phyloP scores from a whole-genome alignment of 495 filamentous ascomycete genomes.

The Evernia prunastri region DNA sequence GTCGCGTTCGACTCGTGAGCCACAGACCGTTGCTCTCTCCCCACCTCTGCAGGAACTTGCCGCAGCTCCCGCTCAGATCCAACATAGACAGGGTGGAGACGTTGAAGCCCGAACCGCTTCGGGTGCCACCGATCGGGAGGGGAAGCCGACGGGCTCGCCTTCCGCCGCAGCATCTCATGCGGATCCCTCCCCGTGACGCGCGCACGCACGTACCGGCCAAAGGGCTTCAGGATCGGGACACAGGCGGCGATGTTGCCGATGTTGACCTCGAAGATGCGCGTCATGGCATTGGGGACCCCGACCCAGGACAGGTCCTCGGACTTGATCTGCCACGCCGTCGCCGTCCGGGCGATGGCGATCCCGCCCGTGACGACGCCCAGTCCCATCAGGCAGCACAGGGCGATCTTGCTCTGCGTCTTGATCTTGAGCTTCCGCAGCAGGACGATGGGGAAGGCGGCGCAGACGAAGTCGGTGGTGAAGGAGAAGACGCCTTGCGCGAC shows the following conservation, averaged over 20 bases:
- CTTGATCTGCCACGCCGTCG: constrained; percentile 13
- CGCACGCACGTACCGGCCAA: constrained; percentile 13
- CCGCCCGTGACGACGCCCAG: constrained; percentile 37
- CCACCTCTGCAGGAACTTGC: not conserved
- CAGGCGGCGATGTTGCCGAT: constrained; percentile 22
- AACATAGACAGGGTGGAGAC: not conserved
- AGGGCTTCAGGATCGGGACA: constrained; percentile 19
- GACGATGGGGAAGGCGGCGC: constrained; percentile 40
- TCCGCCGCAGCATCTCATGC: constrained; percentile 12
- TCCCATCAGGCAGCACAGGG: constrained; percentile 43
- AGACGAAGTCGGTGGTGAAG: constrained; percentile 41
- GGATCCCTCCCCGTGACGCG: constrained; percentile 8
- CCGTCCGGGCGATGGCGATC: constrained; percentile 18
- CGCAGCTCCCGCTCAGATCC: not conserved
- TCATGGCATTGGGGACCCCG: constrained; percentile 14
- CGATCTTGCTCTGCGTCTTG: constrained; percentile 39
- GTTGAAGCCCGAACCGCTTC: not conserved
- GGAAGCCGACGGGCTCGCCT: not conserved
- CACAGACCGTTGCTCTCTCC: not conserved
- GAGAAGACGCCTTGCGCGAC: constrained; percentile 22
- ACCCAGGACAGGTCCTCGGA: constrained; percentile 17
- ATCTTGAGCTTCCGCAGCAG: constrained; percentile 47
- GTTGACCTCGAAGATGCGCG: constrained; percentile 21
- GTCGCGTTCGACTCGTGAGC: not conserved
- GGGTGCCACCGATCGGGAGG: not conserved